phyloP scores from a whole-genome alignment of 2,329 filamentous ascomycete genomes.

The Onygenales sp. region DNA sequence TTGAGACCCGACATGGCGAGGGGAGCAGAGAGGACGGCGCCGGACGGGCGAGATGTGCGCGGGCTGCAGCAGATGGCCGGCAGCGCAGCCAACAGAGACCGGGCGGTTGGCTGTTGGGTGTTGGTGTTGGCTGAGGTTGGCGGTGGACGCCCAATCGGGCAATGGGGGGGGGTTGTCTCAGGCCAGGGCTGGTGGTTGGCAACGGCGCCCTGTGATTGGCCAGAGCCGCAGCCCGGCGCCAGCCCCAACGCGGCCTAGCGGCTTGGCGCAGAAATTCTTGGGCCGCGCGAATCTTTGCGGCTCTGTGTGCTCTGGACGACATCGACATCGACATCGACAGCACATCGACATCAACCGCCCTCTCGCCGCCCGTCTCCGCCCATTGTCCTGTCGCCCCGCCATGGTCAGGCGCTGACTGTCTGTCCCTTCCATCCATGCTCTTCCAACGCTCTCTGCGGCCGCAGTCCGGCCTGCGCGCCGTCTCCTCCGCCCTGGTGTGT shows the following conservation, averaged over 20 bases:
- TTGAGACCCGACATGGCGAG: neutral
- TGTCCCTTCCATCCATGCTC: constrained; percentile 24
- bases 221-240: neutral
- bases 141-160: neutral
- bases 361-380: neutral
- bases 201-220: neutral
- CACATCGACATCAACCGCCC: too few species aligned
- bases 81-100: too few species aligned
- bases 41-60: too few species aligned
- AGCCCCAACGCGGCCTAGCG: neutral
- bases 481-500: constrained; percentile 27
- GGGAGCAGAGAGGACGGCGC: neutral
- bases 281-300: neutral
- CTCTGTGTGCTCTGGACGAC: too few species aligned
- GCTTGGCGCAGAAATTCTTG: neutral
- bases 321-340: too few species aligned
- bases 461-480: constrained; percentile 35
- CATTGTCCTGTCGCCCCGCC: neutral
- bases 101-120: too few species aligned
- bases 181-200: neutral
- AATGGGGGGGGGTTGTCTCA: neutral
- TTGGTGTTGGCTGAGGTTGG: neutral
- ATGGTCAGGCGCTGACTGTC: constrained; percentile 6
- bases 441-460: constrained; percentile 34
- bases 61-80: too few species aligned